A percentile compares a stretch with the other conserved stretches of the same genome.
Conservation (phyloP, 257 asterid species). For the Solanum pennellii region DNA sequence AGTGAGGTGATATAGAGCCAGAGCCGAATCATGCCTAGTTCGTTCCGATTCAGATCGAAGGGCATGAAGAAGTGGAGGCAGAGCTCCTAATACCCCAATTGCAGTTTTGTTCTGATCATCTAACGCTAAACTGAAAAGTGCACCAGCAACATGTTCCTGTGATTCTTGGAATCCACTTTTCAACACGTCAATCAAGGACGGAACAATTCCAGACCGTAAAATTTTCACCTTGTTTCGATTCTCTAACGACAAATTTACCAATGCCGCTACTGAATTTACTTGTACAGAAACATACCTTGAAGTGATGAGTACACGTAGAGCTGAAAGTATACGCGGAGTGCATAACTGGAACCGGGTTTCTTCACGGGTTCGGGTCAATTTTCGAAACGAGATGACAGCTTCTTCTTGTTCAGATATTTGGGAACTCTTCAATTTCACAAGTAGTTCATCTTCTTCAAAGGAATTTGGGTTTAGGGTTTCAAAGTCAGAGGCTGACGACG, state of each 20-base stretch:
- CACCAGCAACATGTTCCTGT: slow-evolving; percentile 95
- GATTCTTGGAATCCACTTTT: slow-evolving; percentile 54
- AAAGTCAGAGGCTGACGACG: slow-evolving; percentile 51
- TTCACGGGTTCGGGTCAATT: slow-evolving; percentile 67
- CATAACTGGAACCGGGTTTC: slow-evolving; percentile 53
- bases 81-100: slow-evolving; percentile 82
- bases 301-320: slow-evolving; percentile 31
- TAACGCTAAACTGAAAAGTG: slow-evolving; percentile 74
- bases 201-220: slow-evolving; percentile 84
- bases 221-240: slow-evolving; percentile 76
- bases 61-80: slow-evolving; percentile 72
- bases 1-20: slow-evolving; percentile 79
- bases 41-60: slow-evolving; percentile 72
- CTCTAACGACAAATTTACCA: slow-evolving; percentile 81
- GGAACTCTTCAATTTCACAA: slow-evolving; percentile 38
- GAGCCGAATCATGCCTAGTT: slow-evolving; percentile 71
- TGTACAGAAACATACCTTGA: slow-evolving; percentile 56
- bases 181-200: slow-evolving; percentile 61
- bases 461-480: slow-evolving; percentile 21
- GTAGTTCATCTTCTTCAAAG: slow-evolving; percentile 46
- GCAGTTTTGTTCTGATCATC: slow-evolving; percentile 87
- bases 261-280: slow-evolving; percentile 65
- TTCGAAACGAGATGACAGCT: slow-evolving; percentile 45
- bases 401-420: slow-evolving; percentile 73
- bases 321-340: slow-evolving; percentile 53